Base-by-base conservation (phyloP, 345 rosid species). In the Eutrema japonicum region DNA sequence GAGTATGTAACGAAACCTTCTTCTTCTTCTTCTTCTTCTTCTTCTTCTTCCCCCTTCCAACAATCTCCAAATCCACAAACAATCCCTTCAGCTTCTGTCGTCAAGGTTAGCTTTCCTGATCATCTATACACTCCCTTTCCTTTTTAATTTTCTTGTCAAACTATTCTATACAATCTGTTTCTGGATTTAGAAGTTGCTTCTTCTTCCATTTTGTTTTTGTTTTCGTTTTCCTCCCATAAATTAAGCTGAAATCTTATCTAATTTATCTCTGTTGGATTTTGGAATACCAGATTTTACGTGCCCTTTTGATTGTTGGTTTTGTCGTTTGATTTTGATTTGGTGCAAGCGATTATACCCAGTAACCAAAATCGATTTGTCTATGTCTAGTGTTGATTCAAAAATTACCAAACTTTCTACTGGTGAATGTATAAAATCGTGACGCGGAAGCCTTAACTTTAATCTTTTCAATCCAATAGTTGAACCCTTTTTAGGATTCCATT, bases 1-100 rank as follows among this genome's bases (percentile, higher is more conserved):
- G 43, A 68, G 58, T 75, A 36, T 3, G 57, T 75, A 47, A 56
- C 6, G 32, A 77, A 64, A 41, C 69, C 59, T 42, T 33, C 74
- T 74, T 58, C 77, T 74, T 58, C 77, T 74, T 57, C 72, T 67
- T 68, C 65, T 45, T 42, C 16, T 74, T 58, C 77, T 74, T 57
- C 72, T 67, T 68, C 65, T 45, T 42, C n/a, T 53, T 49, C 43
- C 56, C 49, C 64, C 46, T 55, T 55, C 54, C 37, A 12, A 54
- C 45, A 55, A 54, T 70, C 73, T 18, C 22, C 22, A 18, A 18
- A 18, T 38, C 45, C 22, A 5, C 14, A 55, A 56, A 32, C 7
- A 32, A 2, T 50, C 22, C 9, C 61, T 70, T 47, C 37, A 47
- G 66, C 2, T 37, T 76, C 45, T 76, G 40, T 70, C 46, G 32